Percentiles rank a stretch among this genome's conserved stretches.
phyloP scores from a whole-genome alignment of 441 rosid species.

The California macrophylla region DNA sequence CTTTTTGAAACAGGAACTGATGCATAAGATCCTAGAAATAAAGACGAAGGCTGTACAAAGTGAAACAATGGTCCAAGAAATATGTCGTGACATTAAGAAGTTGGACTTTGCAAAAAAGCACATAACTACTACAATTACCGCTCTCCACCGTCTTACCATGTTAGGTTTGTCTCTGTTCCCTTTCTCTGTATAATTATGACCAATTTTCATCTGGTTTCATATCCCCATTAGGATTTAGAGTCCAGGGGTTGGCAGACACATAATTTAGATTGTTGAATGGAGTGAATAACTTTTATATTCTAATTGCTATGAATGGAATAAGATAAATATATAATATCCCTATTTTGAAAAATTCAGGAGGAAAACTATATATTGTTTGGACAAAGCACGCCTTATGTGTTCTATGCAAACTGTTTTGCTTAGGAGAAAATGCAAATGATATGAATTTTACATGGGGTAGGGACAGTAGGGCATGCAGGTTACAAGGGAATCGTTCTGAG shows the following conservation, averaged over 20 bases:
- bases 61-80: constrained; percentile 99
- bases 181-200: background rate
- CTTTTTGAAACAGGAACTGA: constrained; percentile 58
- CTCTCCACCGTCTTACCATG: constrained; percentile 99
- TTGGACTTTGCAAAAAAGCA: constrained; percentile 99
- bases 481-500: background rate
- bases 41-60: constrained; percentile 98
- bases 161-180: constrained; percentile 49
- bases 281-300: background rate
- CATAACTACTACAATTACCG: constrained; percentile 95
- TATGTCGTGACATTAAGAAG: constrained; percentile 98
- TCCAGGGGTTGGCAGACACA: background rate
- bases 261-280: background rate
- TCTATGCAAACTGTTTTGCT: background rate
- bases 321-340: background rate
- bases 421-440: background rate
- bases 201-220: constrained; percentile 1
- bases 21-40: constrained; percentile 85
- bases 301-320: background rate
- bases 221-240: background rate
- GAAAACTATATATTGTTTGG: background rate
- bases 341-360: background rate
- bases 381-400: background rate
- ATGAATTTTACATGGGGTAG: background rate
- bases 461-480: background rate